Base-by-base conservation (phyloP, 495 filamentous ascomycete species). In the Penicillium egyptiacum region DNA sequence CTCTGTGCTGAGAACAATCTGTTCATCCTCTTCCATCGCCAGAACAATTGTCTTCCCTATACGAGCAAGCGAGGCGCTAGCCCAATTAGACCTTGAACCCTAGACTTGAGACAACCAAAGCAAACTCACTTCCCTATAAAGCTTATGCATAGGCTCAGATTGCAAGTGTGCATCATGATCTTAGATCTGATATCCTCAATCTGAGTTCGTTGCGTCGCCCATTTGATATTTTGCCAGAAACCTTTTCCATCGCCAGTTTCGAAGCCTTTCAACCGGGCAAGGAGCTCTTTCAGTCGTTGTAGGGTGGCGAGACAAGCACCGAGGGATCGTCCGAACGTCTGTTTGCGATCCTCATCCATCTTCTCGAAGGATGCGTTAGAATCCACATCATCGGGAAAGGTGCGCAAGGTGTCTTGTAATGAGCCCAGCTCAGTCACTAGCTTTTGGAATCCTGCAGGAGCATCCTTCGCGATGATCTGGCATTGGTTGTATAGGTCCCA, bases 401-500 rank as follows among this genome's bases (percentile, higher is more conserved):
- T 58, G 28, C 65, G 58, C 20, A 76, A 58, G 3, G 60, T 63
- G 11, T 64, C 65, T 48, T 76, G 69, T 17, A 76, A 57, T 2
- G 66, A 70, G 10, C 63, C 67, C 17, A 77, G 63, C 20, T 71
- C 72, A 25, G 57, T 68, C 8, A 72, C 65, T 12, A 77, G 66
- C 57, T 67, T 66, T 20, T 62, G 61, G 50, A 76, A 76, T 1
- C 69, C 70, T 35, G 74, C 69, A 3, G 74, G 74, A 8, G 69
- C 71, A 43, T 70, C 69, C 20, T 65, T 60, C 2, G 66, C 59
- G n/a, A 74, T 59, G 16, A 61, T 44, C 45, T 68, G 63, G 58
- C 70, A 76, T 33, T 62, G 68, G 42, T 68, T 66, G 52, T 75
- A 70, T 22, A 77, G 50, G 31, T 74, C 70, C 63, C 66, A 74